Conservation (phyloP, 1,139 yeast genomes). For the Yamadazyma atmosphaerica region DNA sequence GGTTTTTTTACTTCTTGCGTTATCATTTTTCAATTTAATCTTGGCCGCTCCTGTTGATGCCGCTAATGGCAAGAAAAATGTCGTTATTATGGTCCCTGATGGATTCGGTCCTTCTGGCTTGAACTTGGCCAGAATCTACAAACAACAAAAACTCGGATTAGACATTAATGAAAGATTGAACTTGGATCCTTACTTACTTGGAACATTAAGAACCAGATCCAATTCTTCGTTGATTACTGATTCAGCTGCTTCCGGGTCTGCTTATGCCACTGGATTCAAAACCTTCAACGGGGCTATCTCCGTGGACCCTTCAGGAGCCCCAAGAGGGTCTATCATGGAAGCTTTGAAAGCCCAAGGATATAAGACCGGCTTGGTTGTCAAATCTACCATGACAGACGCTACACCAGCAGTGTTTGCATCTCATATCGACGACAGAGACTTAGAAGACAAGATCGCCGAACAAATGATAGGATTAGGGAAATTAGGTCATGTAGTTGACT, state of each 20-base stretch:
- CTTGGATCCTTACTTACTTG: conserved; percentile 68
- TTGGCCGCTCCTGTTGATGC: conserved; percentile 8
- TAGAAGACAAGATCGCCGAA: conserved; percentile 74
- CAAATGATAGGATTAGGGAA: conserved; percentile 59
- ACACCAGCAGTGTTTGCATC: conserved; percentile 83
- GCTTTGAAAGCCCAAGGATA: conserved; percentile 79
- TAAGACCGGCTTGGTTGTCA: conserved; percentile 81
- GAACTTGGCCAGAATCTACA: conserved; percentile 70
- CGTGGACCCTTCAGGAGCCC: conserved; percentile 57
- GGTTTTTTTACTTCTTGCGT: conserved; percentile 11
- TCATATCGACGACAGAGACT: conserved; percentile 64
- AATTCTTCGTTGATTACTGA: conserved; percentile 74
- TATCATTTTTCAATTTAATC: conserved; percentile 11
- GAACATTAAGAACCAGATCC: conserved; percentile 78
- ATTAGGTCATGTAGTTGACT: conserved; percentile 67
- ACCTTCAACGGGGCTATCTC: conserved; percentile 88
- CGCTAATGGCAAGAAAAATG: conserved; percentile 38
- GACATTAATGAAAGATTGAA: conserved; percentile 50
- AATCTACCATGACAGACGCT: conserved; percentile 60
- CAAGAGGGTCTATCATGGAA: conserved; percentile 83
- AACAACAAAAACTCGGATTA: conserved; percentile 56
- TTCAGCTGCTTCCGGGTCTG: conserved; percentile 95
- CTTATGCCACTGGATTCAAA: conserved; percentile 77
- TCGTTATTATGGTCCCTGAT: conserved; percentile 85
- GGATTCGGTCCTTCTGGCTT: conserved; percentile 91